phyloP scores from a whole-genome alignment of 75 land plant species.

The Picea glauca region DNA sequence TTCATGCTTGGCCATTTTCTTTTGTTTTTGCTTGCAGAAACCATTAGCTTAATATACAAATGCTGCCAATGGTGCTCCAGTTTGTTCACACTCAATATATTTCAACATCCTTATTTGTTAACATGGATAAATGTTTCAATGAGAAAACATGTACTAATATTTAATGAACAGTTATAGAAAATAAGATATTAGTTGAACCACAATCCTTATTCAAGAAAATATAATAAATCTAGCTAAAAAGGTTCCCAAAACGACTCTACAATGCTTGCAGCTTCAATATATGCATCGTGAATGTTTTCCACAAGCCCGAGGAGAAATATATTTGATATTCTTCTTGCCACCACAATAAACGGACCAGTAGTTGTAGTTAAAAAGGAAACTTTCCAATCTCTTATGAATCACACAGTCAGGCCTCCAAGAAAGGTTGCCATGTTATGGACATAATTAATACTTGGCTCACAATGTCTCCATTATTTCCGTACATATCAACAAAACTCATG shows the following conservation, averaged over 20 bases:
- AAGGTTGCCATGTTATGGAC: slow-evolving; percentile 99
- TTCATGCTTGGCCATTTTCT: no score
- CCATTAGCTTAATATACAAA: no score
- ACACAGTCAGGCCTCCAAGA: slow-evolving; percentile 84
- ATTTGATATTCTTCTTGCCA: slow-evolving; percentile 96
- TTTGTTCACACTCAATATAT: background rate
- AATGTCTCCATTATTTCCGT: no score
- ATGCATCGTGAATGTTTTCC: slow-evolving; percentile 98
- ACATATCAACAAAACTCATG: no score
- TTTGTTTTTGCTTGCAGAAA: no score
- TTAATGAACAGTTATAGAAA: no score
- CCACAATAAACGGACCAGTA: slow-evolving; percentile 97
- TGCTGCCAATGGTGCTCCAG: no score
- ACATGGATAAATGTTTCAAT: background rate
- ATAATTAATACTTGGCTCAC: slow-evolving; percentile 36
- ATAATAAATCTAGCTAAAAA: background rate
- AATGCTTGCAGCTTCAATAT: slow-evolving; percentile 98
- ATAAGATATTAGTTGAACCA: background rate
- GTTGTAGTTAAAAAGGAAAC: slow-evolving; percentile 84
- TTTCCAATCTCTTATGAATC: slow-evolving; percentile 91
- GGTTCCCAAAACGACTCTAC: slow-evolving; percentile 82
- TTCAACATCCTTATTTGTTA: background rate
- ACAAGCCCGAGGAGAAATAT: slow-evolving; percentile 95
- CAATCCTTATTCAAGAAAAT: background rate
- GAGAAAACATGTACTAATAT: no score